Conservation (phyloP, 371 early-diverging fungal genomes). For the Mortierella sp. region DNA sequence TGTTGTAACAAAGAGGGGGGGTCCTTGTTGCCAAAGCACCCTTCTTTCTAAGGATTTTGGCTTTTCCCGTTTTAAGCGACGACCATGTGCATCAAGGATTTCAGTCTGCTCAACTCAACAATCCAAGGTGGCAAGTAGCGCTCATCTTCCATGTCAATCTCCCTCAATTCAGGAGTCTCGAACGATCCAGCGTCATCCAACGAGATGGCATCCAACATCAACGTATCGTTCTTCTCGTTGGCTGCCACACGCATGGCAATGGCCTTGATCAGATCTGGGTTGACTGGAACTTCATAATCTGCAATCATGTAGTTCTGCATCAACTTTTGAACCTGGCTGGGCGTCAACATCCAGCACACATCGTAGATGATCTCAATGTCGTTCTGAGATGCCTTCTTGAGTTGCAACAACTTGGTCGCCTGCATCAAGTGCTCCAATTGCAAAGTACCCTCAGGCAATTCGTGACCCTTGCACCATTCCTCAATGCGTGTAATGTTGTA, state of each 20-base stretch:
- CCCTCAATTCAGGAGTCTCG: constrained; percentile 69
- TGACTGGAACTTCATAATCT: constrained; percentile 86
- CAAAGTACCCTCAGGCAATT: constrained; percentile 85
- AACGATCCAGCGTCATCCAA: constrained; percentile 78
- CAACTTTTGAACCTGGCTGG: constrained; percentile 95
- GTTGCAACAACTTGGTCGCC: constrained; percentile 93
- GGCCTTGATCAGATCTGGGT: constrained; percentile 90
- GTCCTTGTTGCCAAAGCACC: too few species aligned
- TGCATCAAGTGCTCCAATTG: constrained; percentile 94
- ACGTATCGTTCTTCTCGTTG: constrained; percentile 85
- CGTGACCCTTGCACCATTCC: constrained; percentile 97
- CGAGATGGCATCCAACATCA: constrained; percentile 87
- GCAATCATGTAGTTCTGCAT: constrained; percentile 82
- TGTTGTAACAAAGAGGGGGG: not conserved
- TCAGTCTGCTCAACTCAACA: constrained; percentile 36
- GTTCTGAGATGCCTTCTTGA: constrained; percentile 90
- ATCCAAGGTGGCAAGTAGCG: constrained; percentile 69
- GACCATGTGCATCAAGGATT: constrained; percentile 44
- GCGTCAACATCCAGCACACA: constrained; percentile 93
- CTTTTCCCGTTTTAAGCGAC: constrained; percentile 21
- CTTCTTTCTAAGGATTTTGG: not conserved
- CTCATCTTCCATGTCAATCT: constrained; percentile 59
- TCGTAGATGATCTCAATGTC: constrained; percentile 96
- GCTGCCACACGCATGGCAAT: constrained; percentile 87
- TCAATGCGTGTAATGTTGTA: constrained; percentile 95